Percentiles rank a stretch among this genome's conserved stretches.
Conservation (phyloP, 169 alveolate species). For the Plasmodium vinckei region DNA sequence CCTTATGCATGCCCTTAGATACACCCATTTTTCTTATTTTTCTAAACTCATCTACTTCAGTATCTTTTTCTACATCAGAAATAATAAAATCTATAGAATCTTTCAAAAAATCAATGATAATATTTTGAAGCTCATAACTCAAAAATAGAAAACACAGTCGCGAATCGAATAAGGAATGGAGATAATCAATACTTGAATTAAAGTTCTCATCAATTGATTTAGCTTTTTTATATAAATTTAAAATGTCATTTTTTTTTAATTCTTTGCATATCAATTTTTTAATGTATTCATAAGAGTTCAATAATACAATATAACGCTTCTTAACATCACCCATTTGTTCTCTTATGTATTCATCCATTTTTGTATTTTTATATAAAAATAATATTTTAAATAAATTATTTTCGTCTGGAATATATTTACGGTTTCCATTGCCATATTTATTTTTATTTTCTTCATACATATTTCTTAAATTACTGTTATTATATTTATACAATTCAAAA, state of each 20-base stretch:
- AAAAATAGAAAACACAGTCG: slow-evolving; percentile 35
- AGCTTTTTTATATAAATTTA: slow-evolving; percentile 44
- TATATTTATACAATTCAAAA: neutral
- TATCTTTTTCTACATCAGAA: too few species aligned
- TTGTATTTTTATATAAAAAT: neutral
- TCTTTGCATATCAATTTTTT: slow-evolving; percentile 60
- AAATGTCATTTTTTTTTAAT: slow-evolving; percentile 34
- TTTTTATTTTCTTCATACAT: neutral
- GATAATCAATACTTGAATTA: slow-evolving; percentile 35
- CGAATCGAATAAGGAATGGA: slow-evolving; percentile 62
- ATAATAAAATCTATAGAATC: neutral
- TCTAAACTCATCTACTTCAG: too few species aligned
- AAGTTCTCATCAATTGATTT: slow-evolving; percentile 50
- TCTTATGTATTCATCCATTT: neutral
- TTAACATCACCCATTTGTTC: slow-evolving; percentile 7
- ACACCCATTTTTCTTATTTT: neutral
- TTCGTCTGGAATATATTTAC: slow-evolving; percentile 2
- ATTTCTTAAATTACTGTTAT: neutral
- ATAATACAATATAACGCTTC: slow-evolving; percentile 18
- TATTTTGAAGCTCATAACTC: slow-evolving; percentile 52
- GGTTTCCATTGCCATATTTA: neutral
- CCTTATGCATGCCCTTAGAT: neutral
- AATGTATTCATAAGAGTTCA: slow-evolving; percentile 34
- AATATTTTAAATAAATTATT: slow-evolving; percentile 20
- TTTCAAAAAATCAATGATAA: slow-evolving; percentile 39